Evolutionary conservation across 768 basidiomycete species (phyloP).

Genomic region (Tulasnella sp.): DNA sequence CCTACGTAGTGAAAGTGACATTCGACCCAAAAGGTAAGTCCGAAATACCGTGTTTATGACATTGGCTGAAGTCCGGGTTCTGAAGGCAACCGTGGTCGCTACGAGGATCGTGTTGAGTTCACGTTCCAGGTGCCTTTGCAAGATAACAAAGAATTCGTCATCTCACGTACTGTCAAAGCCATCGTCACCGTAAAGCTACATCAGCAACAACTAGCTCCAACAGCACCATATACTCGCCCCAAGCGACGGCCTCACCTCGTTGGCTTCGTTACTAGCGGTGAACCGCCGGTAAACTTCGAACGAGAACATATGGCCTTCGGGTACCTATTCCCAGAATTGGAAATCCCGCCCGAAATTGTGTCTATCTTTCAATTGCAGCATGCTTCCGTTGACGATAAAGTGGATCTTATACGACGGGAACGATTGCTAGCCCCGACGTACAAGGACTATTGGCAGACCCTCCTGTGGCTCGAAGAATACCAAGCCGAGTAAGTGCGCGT

Average conservation of each 20-base stretch:
- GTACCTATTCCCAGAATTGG: conserved; percentile 46
- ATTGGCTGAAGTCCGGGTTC: neutral
- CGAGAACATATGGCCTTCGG: conserved; percentile 44
- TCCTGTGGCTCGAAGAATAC: conserved; percentile 56
- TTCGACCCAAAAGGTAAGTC: conserved; percentile 24
- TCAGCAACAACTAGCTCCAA: conserved; percentile 53
- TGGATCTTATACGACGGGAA: neutral
- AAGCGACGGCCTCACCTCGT: neutral
- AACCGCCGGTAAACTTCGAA: conserved; percentile 46
- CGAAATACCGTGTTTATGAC: too few species aligned
- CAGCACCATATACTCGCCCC: conserved; percentile 48
- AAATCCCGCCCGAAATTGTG: conserved; percentile 43
- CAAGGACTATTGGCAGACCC: conserved; percentile 49
- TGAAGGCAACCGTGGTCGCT: conserved; percentile 21
- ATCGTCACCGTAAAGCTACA: conserved; percentile 42
- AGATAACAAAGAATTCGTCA: conserved; percentile 13
- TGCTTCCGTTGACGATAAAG: neutral
- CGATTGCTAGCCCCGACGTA: conserved; percentile 44
- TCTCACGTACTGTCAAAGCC: conserved; percentile 17
- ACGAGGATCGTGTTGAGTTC: conserved; percentile 34
- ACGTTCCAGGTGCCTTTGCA: conserved; percentile 5
- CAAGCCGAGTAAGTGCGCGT: too few species aligned
- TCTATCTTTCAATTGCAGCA: neutral
- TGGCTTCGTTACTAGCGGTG: conserved; percentile 46
- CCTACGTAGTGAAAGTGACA: conserved; percentile 19